Evolutionary conservation across 345 rosid genomes (phyloP).

Genomic region (Gossypium bickii): DNA sequence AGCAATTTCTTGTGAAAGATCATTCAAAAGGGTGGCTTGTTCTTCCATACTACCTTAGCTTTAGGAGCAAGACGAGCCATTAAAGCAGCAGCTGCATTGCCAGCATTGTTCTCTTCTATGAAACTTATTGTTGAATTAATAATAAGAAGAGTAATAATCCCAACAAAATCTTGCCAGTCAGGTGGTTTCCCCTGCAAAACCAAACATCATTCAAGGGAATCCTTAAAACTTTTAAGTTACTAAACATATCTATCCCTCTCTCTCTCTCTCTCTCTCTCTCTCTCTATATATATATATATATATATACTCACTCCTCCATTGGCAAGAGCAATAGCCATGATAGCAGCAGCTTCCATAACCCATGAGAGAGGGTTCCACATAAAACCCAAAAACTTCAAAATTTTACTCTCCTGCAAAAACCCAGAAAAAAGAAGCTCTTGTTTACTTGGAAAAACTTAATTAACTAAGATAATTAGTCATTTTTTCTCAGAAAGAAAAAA

Average conservation of each 20-base stretch:
- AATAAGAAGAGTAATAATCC: constrained; percentile 47
- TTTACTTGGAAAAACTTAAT: neutral
- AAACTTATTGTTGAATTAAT: constrained; percentile 68
- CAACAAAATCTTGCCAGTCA: constrained; percentile 71
- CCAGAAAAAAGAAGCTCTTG: neutral
- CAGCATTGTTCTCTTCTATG: constrained; percentile 67
- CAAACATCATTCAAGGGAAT: neutral
- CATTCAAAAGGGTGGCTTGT: neutral
- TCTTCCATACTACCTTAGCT: constrained; percentile 37
- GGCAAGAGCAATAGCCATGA: constrained; percentile 74
- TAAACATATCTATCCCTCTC: neutral
- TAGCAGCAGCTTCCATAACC: constrained; percentile 79
- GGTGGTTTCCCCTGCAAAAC: constrained; percentile 52
- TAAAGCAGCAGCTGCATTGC: constrained; percentile 62
- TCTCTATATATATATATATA: neutral
- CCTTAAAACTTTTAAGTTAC: neutral
- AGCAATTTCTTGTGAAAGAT: neutral
- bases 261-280: no score
- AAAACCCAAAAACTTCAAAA: constrained; percentile 57
- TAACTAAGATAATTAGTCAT: neutral
- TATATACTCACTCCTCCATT: constrained; percentile 56
- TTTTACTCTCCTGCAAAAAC: constrained; percentile 49
- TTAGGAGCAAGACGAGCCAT: constrained; percentile 66
- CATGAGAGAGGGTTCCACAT: constrained; percentile 80
- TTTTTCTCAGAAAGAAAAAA: neutral